These are phyloP conservation scores for Xanthoconium purpureum DNA, from an alignment of 768 basidiomycete genomes.

Conservation along the genomic window DNA sequence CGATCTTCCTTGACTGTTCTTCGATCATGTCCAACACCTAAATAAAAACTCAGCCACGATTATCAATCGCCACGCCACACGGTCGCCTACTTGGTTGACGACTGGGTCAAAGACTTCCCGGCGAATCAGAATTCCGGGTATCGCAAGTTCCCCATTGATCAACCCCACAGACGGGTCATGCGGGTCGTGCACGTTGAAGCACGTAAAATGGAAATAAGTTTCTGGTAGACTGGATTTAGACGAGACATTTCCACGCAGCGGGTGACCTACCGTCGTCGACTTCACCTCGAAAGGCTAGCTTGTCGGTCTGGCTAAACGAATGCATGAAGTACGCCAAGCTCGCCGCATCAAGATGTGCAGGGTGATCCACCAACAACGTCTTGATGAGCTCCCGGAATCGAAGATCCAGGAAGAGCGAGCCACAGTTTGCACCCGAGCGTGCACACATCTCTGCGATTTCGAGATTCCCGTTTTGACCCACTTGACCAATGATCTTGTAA, in stretches of 20 bases:
- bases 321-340: conserved; percentile 88
- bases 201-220: conserved; percentile 84
- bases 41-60: conserved; percentile 7
- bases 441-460: conserved; percentile 92
- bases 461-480: conserved; percentile 71
- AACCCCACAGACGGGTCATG: conserved; percentile 78
- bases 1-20: conserved; percentile 63
- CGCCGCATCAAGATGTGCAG: conserved; percentile 77
- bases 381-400: conserved; percentile 80
- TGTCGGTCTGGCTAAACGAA: conserved; percentile 86
- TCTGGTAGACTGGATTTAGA: conserved; percentile 41
- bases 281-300: conserved; percentile 70
- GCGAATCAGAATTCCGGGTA: conserved; percentile 76
- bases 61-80: conserved; percentile 3
- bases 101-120: conserved; percentile 88
- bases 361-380: conserved; percentile 77
- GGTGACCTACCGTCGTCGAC: conserved; percentile 64
- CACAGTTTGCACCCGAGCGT: conserved; percentile 83
- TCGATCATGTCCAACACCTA: conserved; percentile 80
- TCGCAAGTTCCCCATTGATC: conserved; percentile 77
- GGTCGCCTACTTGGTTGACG: conserved; percentile 59
- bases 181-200: conserved; percentile 84
- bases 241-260: not conserved
- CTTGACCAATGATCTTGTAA: conserved; percentile 78
- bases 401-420: conserved; percentile 83